Base-by-base conservation (phyloP, 1,284 basidiomycete genomes). In the Leccinum griseonigrum region DNA sequence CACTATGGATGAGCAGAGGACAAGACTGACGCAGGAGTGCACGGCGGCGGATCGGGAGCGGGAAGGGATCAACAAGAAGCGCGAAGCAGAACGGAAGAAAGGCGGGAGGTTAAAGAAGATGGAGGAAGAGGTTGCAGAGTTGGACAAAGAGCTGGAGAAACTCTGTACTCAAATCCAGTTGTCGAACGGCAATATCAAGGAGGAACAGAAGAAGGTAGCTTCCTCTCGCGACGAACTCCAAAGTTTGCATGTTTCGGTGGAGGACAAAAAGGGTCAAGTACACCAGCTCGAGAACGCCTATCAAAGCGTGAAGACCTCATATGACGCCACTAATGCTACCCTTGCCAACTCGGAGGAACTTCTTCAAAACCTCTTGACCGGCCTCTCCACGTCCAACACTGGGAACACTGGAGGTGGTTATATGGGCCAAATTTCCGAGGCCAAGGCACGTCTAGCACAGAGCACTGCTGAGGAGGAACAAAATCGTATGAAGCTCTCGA, bases 391-490 rank as follows among this genome's bases (percentile, higher is more conserved):
- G 7, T 84, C 82, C 43, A 82, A 81, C 46, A 84, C 86, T 32
- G 80, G 79, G 60, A 81, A 79, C 57, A 73, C 77, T 26, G 81
- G 94, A 9, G 95, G 96, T 10, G 96, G 96, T 0, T 99, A 98
- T 76, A 91, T 98, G 86, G 97, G 96, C 31, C 95, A 98, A 73
- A 85, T 99, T 29, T 93, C 95, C 2, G 90, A 93, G n/a, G 94
- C 95, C 0, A 87, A 88, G 65, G 85, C 86, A 2, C 85, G 87
- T 9, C 79, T 91, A 1, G 87, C 94, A 0, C 88, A 92, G 52
- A 90, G 90, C 0, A 80, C 84, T 5, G 90, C 95, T 0, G 95
- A 97, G 70, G 91, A 94, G 61, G 90, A 97, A 71, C 95, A 97
- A 72, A 85, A 83, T 64, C 88, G 87, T 60, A 82, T 91, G 56